Percentiles rank a stretch among this genome's conserved stretches.
Conservation (phyloP, 2,329 filamentous ascomycete species). For the Apiospora arundinis region DNA sequence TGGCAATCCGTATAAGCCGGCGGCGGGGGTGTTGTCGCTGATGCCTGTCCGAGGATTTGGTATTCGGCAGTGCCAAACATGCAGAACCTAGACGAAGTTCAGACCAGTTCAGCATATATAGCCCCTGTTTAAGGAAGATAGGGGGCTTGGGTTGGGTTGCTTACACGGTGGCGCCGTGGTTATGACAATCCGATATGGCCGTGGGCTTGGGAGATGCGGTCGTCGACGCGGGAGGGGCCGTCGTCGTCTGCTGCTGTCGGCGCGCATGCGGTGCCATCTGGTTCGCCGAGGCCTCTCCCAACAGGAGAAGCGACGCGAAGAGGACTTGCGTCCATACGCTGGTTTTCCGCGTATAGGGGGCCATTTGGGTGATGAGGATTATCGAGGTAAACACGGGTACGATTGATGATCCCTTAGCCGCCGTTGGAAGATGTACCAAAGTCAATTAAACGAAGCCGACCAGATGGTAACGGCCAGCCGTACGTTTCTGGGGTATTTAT, state of each 20-base stretch:
- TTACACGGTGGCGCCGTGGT: slow-evolving; percentile 52
- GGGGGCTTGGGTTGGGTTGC: slow-evolving; percentile 25
- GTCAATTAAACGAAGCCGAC: not conserved
- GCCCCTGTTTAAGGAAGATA: not conserved
- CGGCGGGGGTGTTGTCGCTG: slow-evolving; percentile 36
- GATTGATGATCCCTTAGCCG: not conserved
- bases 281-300: not conserved
- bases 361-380: not conserved
- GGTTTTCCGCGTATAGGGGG: not conserved
- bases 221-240: slow-evolving; percentile 31
- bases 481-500: not conserved
- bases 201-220: slow-evolving; percentile 41
- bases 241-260: slow-evolving; percentile 26
- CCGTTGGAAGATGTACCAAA: not conserved
- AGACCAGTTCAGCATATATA: slow-evolving; percentile 3
- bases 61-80: slow-evolving; percentile 37
- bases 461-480: not conserved
- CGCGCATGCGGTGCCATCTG: slow-evolving; percentile 7
- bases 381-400: not conserved
- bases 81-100: slow-evolving; percentile 37
- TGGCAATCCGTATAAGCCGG: slow-evolving; percentile 54
- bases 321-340: not conserved
- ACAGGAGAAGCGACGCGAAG: not conserved
- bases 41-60: slow-evolving; percentile 39
- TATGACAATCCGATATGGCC: slow-evolving; percentile 59